A percentile compares a stretch with the other conserved stretches of the same genome.
phyloP scores from a whole-genome alignment of 2,329 filamentous ascomycete genomes.

The Sporothrix sp. region DNA sequence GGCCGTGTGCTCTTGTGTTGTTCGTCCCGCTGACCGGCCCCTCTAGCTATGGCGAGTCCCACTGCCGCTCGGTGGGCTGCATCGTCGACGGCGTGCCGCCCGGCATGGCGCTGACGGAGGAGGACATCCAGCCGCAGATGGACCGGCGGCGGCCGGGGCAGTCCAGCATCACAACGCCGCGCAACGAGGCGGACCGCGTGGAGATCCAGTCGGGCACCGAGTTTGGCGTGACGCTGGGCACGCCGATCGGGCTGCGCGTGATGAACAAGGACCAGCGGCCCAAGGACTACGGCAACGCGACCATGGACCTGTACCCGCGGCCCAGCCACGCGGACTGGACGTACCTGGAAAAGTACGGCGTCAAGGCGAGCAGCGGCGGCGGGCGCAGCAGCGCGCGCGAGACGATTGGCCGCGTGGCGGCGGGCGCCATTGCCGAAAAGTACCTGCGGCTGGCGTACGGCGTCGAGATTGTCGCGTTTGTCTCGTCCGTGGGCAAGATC shows the following conservation, averaged over 20 bases:
- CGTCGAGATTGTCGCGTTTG: constrained; percentile 86
- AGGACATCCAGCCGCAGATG: constrained; percentile 90
- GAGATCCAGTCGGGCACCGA: constrained; percentile 91
- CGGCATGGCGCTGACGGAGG: constrained; percentile 73
- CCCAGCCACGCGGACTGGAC: constrained; percentile 95
- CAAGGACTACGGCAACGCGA: constrained; percentile 79
- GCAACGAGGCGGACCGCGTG: constrained; percentile 85
- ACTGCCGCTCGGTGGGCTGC: constrained; percentile 86
- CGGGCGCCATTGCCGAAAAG: constrained; percentile 87
- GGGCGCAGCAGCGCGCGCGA: constrained; percentile 87
- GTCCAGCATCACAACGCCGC: constrained; percentile 78
- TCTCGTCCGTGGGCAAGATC: constrained; percentile 71
- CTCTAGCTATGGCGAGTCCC: constrained; percentile 42
- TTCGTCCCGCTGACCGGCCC: constrained; percentile 10
- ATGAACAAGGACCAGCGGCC: constrained; percentile 89
- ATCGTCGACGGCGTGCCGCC: constrained; percentile 91
- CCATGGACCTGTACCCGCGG: constrained; percentile 84
- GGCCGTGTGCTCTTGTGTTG: not conserved
- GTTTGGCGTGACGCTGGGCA: constrained; percentile 79
- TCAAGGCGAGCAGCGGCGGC: constrained; percentile 83
- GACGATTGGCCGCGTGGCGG: constrained; percentile 87
- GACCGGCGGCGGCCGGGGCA: constrained; percentile 84
- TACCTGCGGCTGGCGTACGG: constrained; percentile 73
- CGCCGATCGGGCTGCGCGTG: constrained; percentile 79
- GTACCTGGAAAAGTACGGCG: constrained; percentile 93